Percentiles rank a stretch among this genome's conserved stretches.
phyloP scores from a whole-genome alignment of 2,329 filamentous ascomycete species.

The Beauveria medogensis region DNA sequence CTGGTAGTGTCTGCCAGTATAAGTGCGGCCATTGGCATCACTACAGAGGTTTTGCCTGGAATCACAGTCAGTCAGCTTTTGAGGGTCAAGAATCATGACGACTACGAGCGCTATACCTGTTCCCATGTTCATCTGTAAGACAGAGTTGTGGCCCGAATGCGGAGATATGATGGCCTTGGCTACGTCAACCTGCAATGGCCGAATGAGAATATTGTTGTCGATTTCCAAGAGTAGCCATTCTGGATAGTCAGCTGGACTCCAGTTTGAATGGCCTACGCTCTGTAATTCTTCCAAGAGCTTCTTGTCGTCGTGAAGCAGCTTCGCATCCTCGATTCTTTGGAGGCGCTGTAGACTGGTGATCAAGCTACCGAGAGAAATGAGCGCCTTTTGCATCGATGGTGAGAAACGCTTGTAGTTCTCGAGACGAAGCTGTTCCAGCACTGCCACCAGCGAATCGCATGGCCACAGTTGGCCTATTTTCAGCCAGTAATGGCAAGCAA shows the following conservation, averaged over 20 bases:
- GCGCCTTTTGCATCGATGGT: not conserved
- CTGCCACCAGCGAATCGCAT: conserved; percentile 28
- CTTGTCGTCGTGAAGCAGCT: conserved; percentile 17
- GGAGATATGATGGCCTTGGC: conserved; percentile 52
- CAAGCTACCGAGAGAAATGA: not conserved
- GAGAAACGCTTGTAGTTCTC: not conserved
- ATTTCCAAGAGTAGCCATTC: conserved; percentile 63
- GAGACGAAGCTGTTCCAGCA: conserved; percentile 39
- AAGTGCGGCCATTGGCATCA: conserved; percentile 44
- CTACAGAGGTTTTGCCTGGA: conserved; percentile 48
- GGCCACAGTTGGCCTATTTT: conserved; percentile 36
- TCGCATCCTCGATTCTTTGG: not conserved
- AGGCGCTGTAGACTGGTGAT: not conserved
- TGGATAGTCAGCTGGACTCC: conserved; percentile 42
- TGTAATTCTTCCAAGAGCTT: conserved; percentile 35
- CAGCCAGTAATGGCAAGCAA: conserved; percentile 29
- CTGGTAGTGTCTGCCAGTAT: conserved; percentile 35
- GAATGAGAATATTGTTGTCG: conserved; percentile 54
- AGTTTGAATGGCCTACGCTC: conserved; percentile 46
- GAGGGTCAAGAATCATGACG: not conserved
- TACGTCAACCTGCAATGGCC: conserved; percentile 53
- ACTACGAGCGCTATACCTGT: conserved; percentile 32
- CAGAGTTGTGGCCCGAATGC: conserved; percentile 42
- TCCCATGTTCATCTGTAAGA: conserved; percentile 62
- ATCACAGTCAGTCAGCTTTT: not conserved